phyloP scores from a whole-genome alignment of 2,329 filamentous ascomycete species.

The Fusarium newnesense region DNA sequence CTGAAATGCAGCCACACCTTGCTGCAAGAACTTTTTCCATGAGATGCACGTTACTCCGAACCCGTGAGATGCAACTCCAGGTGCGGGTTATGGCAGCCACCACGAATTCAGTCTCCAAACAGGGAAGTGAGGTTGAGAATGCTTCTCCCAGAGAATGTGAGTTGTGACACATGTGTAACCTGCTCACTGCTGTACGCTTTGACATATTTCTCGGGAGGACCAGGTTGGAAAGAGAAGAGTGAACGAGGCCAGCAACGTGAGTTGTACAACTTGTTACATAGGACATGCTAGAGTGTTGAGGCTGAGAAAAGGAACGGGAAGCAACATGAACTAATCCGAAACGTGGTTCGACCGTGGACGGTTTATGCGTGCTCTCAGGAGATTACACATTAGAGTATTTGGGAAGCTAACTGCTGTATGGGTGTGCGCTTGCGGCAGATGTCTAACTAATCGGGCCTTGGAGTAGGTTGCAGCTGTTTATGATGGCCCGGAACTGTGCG shows the following conservation, averaged over 20 bases:
- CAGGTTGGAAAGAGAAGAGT: neutral
- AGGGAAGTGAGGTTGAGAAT: constrained; percentile 6
- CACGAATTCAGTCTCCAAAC: neutral
- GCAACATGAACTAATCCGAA: constrained; percentile 19
- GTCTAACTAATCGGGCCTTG: constrained; percentile 30
- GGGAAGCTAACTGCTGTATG: neutral
- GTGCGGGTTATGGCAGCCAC: constrained; percentile 12
- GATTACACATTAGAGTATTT: constrained; percentile 19
- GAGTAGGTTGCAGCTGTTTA: constrained; percentile 54
- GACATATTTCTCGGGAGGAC: constrained; percentile 1
- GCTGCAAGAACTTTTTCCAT: constrained; percentile 19
- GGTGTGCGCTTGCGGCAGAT: constrained; percentile 13
- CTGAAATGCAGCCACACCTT: constrained; percentile 27
- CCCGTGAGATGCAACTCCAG: constrained; percentile 28
- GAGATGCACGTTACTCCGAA: constrained; percentile 19
- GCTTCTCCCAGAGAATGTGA: constrained; percentile 11
- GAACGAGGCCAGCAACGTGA: constrained; percentile 26
- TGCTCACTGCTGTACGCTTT: constrained; percentile 14
- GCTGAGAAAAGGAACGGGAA: constrained; percentile 31
- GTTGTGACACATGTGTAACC: constrained; percentile 18
- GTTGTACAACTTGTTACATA: constrained; percentile 18
- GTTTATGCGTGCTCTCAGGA: constrained; percentile 16
- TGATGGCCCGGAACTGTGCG: constrained; percentile 56
- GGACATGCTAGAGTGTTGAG: constrained; percentile 32
- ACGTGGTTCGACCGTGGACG: constrained; percentile 10